Conservation (phyloP, 306 rosid species). For the Gleditsia sinensis region DNA sequence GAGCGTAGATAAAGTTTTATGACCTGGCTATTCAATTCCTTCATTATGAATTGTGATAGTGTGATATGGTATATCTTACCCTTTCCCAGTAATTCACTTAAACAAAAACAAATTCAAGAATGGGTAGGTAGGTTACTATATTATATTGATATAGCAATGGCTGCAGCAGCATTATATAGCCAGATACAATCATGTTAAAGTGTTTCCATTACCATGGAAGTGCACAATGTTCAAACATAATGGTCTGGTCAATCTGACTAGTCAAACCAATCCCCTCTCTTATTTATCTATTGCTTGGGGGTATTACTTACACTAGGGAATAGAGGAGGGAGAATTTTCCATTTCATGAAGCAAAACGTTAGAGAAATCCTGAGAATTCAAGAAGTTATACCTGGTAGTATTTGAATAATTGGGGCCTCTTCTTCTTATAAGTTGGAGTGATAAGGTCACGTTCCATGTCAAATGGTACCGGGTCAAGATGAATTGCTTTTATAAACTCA, state of each 20-base stretch:
- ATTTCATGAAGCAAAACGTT: slow-evolving; percentile 7
- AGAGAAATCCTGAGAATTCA: slow-evolving; percentile 21
- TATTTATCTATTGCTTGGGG: not conserved
- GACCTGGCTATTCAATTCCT: not conserved
- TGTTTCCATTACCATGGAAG: not conserved
- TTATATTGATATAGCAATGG: not conserved
- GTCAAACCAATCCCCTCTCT: not conserved
- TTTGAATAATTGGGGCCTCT: slow-evolving; percentile 90
- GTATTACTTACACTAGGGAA: not conserved
- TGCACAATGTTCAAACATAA: not conserved
- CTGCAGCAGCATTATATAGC: not conserved
- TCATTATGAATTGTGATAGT: not conserved
- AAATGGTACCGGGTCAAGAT: slow-evolving; percentile 83
- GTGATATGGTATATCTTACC: not conserved
- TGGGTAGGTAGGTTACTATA: not conserved
- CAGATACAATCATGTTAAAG: not conserved
- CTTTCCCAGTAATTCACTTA: slow-evolving; percentile 4
- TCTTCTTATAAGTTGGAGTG: slow-evolving; percentile 93
- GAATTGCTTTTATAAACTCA: slow-evolving; percentile 76
- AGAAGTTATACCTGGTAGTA: slow-evolving; percentile 68
- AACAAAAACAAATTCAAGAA: not conserved
- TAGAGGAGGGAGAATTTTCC: not conserved
- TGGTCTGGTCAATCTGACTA: not conserved
- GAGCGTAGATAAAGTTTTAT: not conserved
- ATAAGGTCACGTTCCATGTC: slow-evolving; percentile 95